Evolutionary conservation across 2,329 filamentous ascomycete genomes (phyloP).

Genomic region (Fusarium globosum): DNA sequence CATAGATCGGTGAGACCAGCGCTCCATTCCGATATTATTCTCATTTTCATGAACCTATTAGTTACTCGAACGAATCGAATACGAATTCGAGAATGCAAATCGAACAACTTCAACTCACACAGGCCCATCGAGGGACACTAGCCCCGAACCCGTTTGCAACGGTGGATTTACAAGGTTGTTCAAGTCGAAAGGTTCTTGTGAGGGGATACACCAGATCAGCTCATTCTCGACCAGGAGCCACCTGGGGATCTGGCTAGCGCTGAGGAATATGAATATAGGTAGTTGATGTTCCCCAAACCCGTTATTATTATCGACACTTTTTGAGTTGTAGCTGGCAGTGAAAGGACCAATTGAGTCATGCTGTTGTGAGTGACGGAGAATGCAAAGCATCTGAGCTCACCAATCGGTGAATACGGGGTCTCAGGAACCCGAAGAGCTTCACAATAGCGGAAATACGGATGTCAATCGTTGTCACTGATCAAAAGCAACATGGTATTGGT

Average conservation of each 20-base stretch:
- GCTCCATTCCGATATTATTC: neutral
- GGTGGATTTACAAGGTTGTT: neutral
- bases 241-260: neutral
- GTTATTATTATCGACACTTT: neutral
- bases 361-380: neutral
- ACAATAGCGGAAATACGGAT: neutral
- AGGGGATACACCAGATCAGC: neutral
- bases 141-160: neutral
- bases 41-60: neutral
- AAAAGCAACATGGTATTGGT: neutral
- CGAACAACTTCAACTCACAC: neutral
- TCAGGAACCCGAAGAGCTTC: neutral
- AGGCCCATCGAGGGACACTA: neutral
- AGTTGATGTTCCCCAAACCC: neutral
- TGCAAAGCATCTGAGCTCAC: neutral
- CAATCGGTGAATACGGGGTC: neutral
- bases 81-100: slow-evolving; percentile 13
- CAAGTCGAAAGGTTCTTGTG: slow-evolving; percentile 7
- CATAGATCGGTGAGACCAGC: neutral
- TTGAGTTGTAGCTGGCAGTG: neutral
- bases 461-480: neutral
- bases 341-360: neutral
- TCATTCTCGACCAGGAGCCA: neutral
- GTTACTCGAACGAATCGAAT: neutral
- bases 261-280: neutral